phyloP scores from a whole-genome alignment of 768 basidiomycete genomes.

The Boletus vermiculosoides region DNA sequence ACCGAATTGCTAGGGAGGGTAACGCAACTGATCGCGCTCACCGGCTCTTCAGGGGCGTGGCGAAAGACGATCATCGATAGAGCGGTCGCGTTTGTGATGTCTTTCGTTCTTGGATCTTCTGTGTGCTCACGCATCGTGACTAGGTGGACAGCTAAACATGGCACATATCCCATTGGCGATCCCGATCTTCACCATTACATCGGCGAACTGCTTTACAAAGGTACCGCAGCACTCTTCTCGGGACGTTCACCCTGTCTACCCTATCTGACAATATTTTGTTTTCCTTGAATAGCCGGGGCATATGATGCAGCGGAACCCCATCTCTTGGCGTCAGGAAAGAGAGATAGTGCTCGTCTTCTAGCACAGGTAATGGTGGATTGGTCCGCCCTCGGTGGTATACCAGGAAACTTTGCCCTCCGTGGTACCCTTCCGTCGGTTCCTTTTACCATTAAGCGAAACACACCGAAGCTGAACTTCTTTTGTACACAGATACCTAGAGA shows the following conservation, averaged over 20 bases:
- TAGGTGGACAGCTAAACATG: slow-evolving; percentile 85
- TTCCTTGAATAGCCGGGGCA: slow-evolving; percentile 54
- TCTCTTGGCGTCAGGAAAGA: slow-evolving; percentile 80
- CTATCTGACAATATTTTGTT: neutral
- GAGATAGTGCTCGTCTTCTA: slow-evolving; percentile 83
- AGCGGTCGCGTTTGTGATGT: slow-evolving; percentile 66
- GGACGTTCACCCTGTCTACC: neutral
- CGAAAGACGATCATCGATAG: slow-evolving; percentile 87
- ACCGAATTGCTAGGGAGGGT: slow-evolving; percentile 58
- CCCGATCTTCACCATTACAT: slow-evolving; percentile 85
- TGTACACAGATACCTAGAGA: slow-evolving; percentile 62
- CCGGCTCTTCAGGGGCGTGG: slow-evolving; percentile 80
- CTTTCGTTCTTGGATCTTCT: slow-evolving; percentile 6
- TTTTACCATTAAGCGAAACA: neutral
- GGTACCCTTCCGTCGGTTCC: slow-evolving; percentile 73
- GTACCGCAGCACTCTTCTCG: slow-evolving; percentile 35
- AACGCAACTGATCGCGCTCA: slow-evolving; percentile 88
- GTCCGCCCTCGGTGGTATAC: slow-evolving; percentile 49
- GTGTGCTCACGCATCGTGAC: slow-evolving; percentile 18
- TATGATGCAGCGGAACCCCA: slow-evolving; percentile 79
- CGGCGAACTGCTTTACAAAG: slow-evolving; percentile 85
- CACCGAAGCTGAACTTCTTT: slow-evolving; percentile 6
- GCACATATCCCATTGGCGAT: slow-evolving; percentile 84
- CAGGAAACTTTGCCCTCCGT: slow-evolving; percentile 79
- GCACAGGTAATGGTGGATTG: slow-evolving; percentile 88